phyloP scores from a whole-genome alignment of 148 eudicot species.

The Fagopyrum tataricum region DNA sequence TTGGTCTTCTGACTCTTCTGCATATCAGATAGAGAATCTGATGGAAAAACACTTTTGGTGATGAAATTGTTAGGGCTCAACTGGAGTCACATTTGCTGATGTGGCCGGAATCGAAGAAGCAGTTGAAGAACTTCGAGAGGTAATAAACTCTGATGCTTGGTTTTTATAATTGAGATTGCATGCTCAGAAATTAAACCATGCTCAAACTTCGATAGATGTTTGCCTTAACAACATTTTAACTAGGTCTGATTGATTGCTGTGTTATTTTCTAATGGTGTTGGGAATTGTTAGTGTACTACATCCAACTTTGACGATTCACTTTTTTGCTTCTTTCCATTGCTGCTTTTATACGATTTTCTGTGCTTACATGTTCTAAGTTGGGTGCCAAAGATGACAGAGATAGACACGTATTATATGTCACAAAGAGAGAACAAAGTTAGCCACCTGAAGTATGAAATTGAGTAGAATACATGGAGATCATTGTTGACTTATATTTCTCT shows the following conservation, averaged over 20 bases:
- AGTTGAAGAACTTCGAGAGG: conserved; percentile 97
- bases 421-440: no score
- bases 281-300: neutral
- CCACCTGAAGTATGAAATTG: no score
- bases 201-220: neutral
- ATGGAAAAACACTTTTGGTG: neutral
- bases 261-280: neutral
- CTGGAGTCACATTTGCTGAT: conserved; percentile 82
- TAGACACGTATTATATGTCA: no score
- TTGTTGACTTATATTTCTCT: no score
- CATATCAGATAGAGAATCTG: neutral
- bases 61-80: conserved; percentile 54
- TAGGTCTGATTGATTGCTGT: neutral
- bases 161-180: neutral
- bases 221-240: neutral
- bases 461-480: no score
- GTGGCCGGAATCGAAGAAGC: conserved; percentile 97
- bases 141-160: conserved; percentile 15
- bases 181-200: neutral
- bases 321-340: neutral
- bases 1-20: neutral
- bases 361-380: neutral
- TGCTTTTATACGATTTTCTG: neutral
- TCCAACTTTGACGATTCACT: no score
- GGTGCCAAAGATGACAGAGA: neutral